These are phyloP conservation scores for Pythium angustatum DNA, from an alignment of 352 stramenopile species.

Conservation along the genomic window DNA sequence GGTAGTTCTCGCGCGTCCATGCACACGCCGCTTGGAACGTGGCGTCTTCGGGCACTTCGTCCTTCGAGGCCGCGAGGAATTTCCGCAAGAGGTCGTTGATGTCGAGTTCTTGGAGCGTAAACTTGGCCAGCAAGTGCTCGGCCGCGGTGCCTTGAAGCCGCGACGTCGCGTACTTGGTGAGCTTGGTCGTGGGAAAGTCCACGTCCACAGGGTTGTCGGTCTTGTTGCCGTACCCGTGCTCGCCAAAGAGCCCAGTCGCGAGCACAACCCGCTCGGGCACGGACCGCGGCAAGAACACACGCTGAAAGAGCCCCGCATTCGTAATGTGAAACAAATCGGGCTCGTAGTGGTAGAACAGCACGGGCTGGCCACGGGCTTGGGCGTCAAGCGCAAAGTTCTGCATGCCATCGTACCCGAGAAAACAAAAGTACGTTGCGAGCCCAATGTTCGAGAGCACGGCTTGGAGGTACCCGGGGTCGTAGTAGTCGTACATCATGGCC, in stretches of 20 bases:
- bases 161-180: constrained; percentile 35
- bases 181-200: constrained; percentile 33
- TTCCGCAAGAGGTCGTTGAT: not conserved
- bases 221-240: constrained; percentile 39
- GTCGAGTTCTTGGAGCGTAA: not conserved
- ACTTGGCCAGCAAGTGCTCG: not conserved
- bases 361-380: constrained; percentile 14
- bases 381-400: not conserved
- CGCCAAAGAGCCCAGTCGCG: constrained; percentile 27
- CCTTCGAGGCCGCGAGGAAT: not conserved
- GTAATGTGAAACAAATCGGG: constrained; percentile 39
- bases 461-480: constrained; percentile 34
- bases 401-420: constrained; percentile 20
- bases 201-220: constrained; percentile 40
- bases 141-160: not conserved
- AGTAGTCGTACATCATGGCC: constrained; percentile 38
- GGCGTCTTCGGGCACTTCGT: constrained; percentile 24
- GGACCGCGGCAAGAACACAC: constrained; percentile 37
- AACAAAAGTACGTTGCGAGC: constrained; percentile 48
- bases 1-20: constrained; percentile 34
- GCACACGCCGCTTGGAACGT: constrained; percentile 31
- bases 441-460: constrained; percentile 36
- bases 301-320: constrained; percentile 31
- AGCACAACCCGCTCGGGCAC: constrained; percentile 16
- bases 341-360: constrained; percentile 54